Conservation (phyloP, 345 rosid genomes). For the Brassica incana region DNA sequence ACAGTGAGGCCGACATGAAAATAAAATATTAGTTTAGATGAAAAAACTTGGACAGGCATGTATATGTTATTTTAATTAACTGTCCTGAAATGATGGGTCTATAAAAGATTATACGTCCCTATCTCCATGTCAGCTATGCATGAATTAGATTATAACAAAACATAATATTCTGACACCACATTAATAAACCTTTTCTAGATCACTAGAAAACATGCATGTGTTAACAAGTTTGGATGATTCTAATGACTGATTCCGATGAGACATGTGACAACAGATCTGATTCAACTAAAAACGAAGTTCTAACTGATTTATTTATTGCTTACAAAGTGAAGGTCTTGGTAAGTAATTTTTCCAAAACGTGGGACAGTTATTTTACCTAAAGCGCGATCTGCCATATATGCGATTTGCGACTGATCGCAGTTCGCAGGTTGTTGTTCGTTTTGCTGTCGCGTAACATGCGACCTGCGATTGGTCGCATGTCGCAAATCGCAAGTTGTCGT, state of each 20-base stretch:
- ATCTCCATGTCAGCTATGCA: conserved; percentile 40
- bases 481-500: too few species aligned
- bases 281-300: conserved; percentile 14
- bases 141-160: conserved; percentile 25
- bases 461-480: too few species aligned
- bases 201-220: conserved; percentile 20
- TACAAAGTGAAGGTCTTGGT: background rate
- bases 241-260: conserved; percentile 3
- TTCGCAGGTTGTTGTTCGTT: too few species aligned
- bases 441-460: too few species aligned
- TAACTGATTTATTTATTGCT: background rate
- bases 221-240: conserved; percentile 15
- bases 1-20: conserved; percentile 26
- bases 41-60: conserved; percentile 3
- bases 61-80: conserved; percentile 10
- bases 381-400: too few species aligned
- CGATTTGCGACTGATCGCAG: too few species aligned
- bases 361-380: background rate
- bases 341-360: background rate
- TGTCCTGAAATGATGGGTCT: conserved; percentile 41
- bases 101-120: conserved; percentile 39
- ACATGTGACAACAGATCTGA: conserved; percentile 5
- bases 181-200: conserved; percentile 14
- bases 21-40: conserved; percentile 14
- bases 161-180: conserved; percentile 32